A percentile compares a stretch with the other conserved stretches of the same genome.
phyloP scores from a whole-genome alignment of 805 yeast genomes.

The Myxozyma lipomycoides region DNA sequence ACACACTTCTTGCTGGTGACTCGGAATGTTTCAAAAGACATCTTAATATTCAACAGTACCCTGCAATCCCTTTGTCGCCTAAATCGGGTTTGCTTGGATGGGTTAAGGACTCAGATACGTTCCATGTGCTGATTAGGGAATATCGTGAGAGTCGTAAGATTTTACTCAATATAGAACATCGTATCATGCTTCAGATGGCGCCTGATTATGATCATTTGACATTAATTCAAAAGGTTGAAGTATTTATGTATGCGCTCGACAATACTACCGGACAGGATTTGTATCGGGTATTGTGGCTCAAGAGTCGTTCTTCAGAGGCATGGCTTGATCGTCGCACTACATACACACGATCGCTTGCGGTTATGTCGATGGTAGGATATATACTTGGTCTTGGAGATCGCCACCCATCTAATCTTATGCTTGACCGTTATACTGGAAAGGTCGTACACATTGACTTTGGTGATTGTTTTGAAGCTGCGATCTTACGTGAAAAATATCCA shows the following conservation, averaged over 20 bases:
- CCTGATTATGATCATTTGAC: slow-evolving; percentile 92
- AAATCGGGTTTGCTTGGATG: slow-evolving; percentile 94
- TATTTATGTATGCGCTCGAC: slow-evolving; percentile 90
- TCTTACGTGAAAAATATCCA: slow-evolving; percentile 91
- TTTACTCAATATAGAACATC: slow-evolving; percentile 84
- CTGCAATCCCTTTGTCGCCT: slow-evolving; percentile 95
- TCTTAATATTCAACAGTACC: slow-evolving; percentile 82
- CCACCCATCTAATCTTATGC: slow-evolving; percentile 95
- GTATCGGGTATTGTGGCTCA: slow-evolving; percentile 92
- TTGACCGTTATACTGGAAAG: slow-evolving; percentile 90
- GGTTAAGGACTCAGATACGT: slow-evolving; percentile 97
- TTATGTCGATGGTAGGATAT: slow-evolving; percentile 98
- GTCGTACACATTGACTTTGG: slow-evolving; percentile 98
- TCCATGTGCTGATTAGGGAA: slow-evolving; percentile 87
- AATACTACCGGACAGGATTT: slow-evolving; percentile 95
- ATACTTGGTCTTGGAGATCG: slow-evolving; percentile 95
- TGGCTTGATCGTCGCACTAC: slow-evolving; percentile 98
- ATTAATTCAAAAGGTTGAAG: slow-evolving; percentile 87
- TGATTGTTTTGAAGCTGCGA: slow-evolving; percentile 98
- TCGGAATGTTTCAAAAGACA: slow-evolving; percentile 96
- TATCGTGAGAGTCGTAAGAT: slow-evolving; percentile 90
- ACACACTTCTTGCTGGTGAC: slow-evolving; percentile 81
- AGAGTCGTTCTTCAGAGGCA: slow-evolving; percentile 91
- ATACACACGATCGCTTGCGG: slow-evolving; percentile 92
- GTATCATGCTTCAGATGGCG: slow-evolving; percentile 96